phyloP scores from a whole-genome alignment of 192 early-diverging fungal genomes.

The Rhizophagus clarus region DNA sequence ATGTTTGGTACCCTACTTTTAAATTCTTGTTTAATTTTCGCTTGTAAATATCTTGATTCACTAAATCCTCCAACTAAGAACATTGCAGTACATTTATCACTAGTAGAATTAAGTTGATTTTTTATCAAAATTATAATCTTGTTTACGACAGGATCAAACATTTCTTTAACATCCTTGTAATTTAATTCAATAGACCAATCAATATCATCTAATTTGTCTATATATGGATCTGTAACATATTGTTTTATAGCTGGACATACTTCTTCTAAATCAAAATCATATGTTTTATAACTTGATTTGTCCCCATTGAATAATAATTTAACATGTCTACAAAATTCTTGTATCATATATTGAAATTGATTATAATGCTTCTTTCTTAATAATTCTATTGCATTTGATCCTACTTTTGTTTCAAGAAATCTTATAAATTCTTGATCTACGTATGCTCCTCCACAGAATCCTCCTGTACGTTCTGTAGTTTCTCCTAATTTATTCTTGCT shows the following conservation, averaged over 20 bases:
- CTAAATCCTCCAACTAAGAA: constrained; percentile 57
- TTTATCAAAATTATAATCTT: constrained; percentile 44
- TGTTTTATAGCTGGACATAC: constrained; percentile 1
- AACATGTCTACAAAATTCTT: constrained; percentile 8
- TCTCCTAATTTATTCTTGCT: constrained; percentile 6
- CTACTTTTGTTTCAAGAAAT: constrained; percentile 14
- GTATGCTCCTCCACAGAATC: constrained; percentile 15
- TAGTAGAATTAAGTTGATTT: constrained; percentile 42
- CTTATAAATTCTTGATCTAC: constrained; percentile 24
- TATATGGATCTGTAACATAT: neutral
- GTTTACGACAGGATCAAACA: constrained; percentile 51
- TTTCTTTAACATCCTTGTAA: constrained; percentile 33
- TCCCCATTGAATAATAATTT: constrained; percentile 22
- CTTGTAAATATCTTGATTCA: constrained; percentile 48
- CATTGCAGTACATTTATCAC: constrained; percentile 39
- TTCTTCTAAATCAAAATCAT: constrained; percentile 7
- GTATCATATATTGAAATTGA: constrained; percentile 24
- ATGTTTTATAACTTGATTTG: neutral
- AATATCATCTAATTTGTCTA: neutral
- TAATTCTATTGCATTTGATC: neutral
- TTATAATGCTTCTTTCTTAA: constrained; percentile 11
- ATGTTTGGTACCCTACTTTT: constrained; percentile 40
- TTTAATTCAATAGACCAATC: constrained; percentile 18
- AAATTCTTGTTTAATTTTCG: constrained; percentile 50
- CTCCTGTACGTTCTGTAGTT: constrained; percentile 17